Conservation (phyloP, 2,329 filamentous ascomycete genomes). For the Massarina eburnea region DNA sequence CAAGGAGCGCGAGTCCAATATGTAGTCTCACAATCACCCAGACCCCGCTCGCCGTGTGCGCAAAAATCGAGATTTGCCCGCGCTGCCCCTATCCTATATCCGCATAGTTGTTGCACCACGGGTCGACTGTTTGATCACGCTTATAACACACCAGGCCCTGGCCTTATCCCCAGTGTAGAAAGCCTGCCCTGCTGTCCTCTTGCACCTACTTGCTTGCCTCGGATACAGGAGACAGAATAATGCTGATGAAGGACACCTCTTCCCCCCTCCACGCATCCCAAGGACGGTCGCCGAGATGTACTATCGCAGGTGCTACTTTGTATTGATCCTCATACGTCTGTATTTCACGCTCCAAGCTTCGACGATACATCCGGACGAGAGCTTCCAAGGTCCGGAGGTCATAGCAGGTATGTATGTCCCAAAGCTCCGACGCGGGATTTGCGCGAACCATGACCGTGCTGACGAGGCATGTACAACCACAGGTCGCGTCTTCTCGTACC, state of each 20-base stretch:
- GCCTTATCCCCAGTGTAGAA: constrained; percentile 14
- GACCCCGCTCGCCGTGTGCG: neutral
- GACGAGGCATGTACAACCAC: too few relatives aligned
- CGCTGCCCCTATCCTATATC: constrained; percentile 18
- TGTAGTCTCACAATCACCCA: too few relatives aligned
- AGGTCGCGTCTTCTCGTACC: constrained; percentile 94
- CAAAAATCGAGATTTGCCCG: neutral
- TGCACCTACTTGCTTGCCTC: neutral
- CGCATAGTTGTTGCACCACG: constrained; percentile 23
- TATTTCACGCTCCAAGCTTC: constrained; percentile 94
- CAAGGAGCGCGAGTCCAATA: too few relatives aligned
- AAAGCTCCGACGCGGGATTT: too few relatives aligned
- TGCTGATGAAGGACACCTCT: constrained; percentile 35
- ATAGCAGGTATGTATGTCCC: constrained; percentile 70
- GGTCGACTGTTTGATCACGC: constrained; percentile 25
- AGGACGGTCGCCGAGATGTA: constrained; percentile 64
- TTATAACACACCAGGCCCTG: constrained; percentile 13
- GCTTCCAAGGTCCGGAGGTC: constrained; percentile 97
- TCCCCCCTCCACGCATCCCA: constrained; percentile 14
- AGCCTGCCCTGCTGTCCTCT: constrained; percentile 21
- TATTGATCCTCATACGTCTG: constrained; percentile 81
- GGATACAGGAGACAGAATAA: constrained; percentile 26
- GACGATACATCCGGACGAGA: constrained; percentile 97
- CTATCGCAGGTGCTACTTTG: constrained; percentile 88
- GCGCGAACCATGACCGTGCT: too few relatives aligned